phyloP scores from a whole-genome alignment of 2,329 filamentous ascomycete species.

The Teratosphaeriaceae sp. region DNA sequence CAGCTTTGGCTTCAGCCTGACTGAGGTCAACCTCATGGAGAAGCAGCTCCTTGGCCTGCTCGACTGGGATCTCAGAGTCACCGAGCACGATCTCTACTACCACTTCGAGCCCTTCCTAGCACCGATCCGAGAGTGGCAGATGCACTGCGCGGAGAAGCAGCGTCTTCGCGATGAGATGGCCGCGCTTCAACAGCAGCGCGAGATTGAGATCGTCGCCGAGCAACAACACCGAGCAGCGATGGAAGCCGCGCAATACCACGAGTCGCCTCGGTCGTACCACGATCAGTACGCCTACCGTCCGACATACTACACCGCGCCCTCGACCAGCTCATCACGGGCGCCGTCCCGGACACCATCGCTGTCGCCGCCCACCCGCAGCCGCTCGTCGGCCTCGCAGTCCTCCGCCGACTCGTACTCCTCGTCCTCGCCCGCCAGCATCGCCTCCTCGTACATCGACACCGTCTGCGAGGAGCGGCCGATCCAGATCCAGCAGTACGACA shows the following conservation, averaged over 20 bases:
- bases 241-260: constrained; percentile 27
- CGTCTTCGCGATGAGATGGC: constrained; percentile 34
- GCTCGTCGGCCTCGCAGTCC: constrained; percentile 29
- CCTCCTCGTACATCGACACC: constrained; percentile 25
- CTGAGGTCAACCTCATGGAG: constrained; percentile 99
- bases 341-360: constrained; percentile 44
- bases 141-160: constrained; percentile 49
- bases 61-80: constrained; percentile 88
- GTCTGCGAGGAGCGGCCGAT: constrained; percentile 23
- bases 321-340: constrained; percentile 25
- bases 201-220: constrained; percentile 32
- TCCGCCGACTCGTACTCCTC: constrained; percentile 28
- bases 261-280: constrained; percentile 29
- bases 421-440: constrained; percentile 28
- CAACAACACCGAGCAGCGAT: constrained; percentile 26
- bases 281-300: constrained; percentile 22
- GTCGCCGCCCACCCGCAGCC: constrained; percentile 39
- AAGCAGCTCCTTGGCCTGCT: constrained; percentile 93
- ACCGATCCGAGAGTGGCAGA: constrained; percentile 63
- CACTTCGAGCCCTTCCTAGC: constrained; percentile 84
- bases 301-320: constrained; percentile 22
- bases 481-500: constrained; percentile 36
- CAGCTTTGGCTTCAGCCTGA: constrained; percentile 84
- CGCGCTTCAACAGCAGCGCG: constrained; percentile 26
- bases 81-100: constrained; percentile 74